Evolutionary conservation across 2,329 filamentous ascomycete species (phyloP).

Genomic region (Scleromitrula shiraiana): DNA sequence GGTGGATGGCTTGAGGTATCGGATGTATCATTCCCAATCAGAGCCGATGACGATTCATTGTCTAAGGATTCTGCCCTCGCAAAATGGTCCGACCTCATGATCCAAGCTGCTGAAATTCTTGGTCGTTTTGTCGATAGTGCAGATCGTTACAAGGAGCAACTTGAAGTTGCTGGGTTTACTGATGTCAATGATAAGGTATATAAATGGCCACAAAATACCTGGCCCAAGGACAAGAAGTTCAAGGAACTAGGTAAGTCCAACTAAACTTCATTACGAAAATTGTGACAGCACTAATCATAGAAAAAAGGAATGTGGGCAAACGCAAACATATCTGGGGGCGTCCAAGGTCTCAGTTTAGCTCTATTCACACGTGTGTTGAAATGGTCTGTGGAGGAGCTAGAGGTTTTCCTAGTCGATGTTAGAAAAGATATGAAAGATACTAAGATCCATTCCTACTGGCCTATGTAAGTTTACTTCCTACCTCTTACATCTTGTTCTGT

Average conservation of each 20-base stretch:
- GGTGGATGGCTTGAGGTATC: conserved; percentile 4
- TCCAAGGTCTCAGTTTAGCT: conserved; percentile 30
- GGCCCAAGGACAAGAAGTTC: conserved; percentile 25
- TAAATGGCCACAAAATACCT: conserved; percentile 11
- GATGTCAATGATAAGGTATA: conserved; percentile 25
- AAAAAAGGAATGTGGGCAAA: conserved; percentile 3
- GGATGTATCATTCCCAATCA: neutral
- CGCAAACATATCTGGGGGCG: neutral
- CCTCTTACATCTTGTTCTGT: no score
- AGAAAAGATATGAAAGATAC: conserved; percentile 37
- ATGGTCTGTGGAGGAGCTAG: conserved; percentile 40
- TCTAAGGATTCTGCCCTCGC: neutral
- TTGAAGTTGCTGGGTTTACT: conserved; percentile 26
- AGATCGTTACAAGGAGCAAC: neutral
- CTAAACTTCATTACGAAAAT: no score
- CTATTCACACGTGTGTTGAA: conserved; percentile 39
- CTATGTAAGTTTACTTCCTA: conserved; percentile 40
- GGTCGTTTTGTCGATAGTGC: conserved; percentile 1
- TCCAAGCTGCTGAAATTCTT: neutral
- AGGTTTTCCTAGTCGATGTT: conserved; percentile 41
- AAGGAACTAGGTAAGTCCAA: conserved; percentile 39
- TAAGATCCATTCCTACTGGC: conserved; percentile 41
- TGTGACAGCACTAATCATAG: neutral
- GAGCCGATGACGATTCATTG: neutral
- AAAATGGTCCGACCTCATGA: conserved; percentile 2